Base-by-base conservation (phyloP, 495 filamentous ascomycete genomes). In the Penicillium cinerascens region DNA sequence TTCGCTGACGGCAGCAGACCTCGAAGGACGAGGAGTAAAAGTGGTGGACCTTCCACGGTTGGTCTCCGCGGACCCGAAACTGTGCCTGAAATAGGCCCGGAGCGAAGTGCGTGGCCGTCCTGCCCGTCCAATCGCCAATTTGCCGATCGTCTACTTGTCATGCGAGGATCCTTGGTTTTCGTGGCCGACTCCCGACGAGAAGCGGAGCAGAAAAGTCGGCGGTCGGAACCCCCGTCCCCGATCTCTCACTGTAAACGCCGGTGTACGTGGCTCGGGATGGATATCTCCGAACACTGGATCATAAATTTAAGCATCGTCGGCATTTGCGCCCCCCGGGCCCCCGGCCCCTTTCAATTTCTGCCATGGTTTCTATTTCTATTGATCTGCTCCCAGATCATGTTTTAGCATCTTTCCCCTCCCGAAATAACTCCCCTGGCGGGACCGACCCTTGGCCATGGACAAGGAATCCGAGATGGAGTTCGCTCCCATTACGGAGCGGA, bases 401-500 rank as follows among this genome's bases (percentile, higher is more conserved):
- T 21, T 9, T 9, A 41, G 38, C 38, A 18, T 21, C 38, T 8
- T 3, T 21, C 44, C 6, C 10, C 33, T 6, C 35, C 33, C 11
- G 20, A 39, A 2, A 5, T 23, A 2, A 23, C 15, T 15, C 9
- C n/a, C 33, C 10, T 16, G 17, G 11, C n/a, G 22, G 46, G 6
- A 22, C 11, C 18, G 8, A 29, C 20, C 36, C 46, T 13, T 13
- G 29, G 53, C 0, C 21, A 60, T 60, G 58, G 52, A 59, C 6
- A 59, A 54, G 11, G 57, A 63, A 11, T 45, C 25, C 6, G 43
- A 56, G 8, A 23, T 47, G 21, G 60, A 60, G 44, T 63, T 63
- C 33, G 51, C 44, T 41, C 60, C 60, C 10, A 63, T 63, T 22
- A 49, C 57, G 15, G 42, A 43, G 8, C 50, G 53, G 13, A 42